phyloP scores from a whole-genome alignment of 306 rosid species.

The Adenanthera pavonina region DNA sequence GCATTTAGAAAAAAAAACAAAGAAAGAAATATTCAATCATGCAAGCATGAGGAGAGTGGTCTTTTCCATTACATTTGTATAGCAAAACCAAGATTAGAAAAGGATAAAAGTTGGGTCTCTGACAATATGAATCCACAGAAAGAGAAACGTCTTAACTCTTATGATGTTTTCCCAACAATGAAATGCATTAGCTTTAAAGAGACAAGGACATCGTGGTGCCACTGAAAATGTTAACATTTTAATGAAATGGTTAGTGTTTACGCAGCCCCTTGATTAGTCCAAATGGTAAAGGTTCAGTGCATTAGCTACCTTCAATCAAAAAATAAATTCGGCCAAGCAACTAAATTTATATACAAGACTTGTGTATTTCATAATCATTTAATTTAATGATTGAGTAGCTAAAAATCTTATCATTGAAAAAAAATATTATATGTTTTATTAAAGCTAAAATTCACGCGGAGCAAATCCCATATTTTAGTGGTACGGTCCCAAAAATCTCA shows the following conservation, averaged over 20 bases:
- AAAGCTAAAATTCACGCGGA: slow-evolving; percentile 8
- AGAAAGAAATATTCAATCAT: slow-evolving; percentile 44
- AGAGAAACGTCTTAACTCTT: slow-evolving; percentile 49
- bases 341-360: neutral
- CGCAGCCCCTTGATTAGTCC: slow-evolving; percentile 28
- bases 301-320: neutral
- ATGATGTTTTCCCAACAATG: slow-evolving; percentile 65
- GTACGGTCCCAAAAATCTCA: slow-evolving; percentile 51
- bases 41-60: slow-evolving; percentile 56
- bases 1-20: neutral
- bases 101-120: slow-evolving; percentile 31
- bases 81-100: slow-evolving; percentile 38
- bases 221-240: slow-evolving; percentile 36
- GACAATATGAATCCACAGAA: slow-evolving; percentile 31
- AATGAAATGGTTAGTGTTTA: slow-evolving; percentile 8
- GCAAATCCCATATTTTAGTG: slow-evolving; percentile 40
- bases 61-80: slow-evolving; percentile 34
- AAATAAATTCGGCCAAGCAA: neutral
- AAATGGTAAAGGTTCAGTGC: neutral
- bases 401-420: neutral
- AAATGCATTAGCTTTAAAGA: slow-evolving; percentile 43
- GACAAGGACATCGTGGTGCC: slow-evolving; percentile 40
- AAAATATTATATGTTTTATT: neutral
- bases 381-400: neutral
- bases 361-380: neutral